Evolutionary conservation across 2,329 filamentous ascomycete species (phyloP), one percentile per base, ranked within the genome.

Genomic region (Exophiala mesophila): DNA sequence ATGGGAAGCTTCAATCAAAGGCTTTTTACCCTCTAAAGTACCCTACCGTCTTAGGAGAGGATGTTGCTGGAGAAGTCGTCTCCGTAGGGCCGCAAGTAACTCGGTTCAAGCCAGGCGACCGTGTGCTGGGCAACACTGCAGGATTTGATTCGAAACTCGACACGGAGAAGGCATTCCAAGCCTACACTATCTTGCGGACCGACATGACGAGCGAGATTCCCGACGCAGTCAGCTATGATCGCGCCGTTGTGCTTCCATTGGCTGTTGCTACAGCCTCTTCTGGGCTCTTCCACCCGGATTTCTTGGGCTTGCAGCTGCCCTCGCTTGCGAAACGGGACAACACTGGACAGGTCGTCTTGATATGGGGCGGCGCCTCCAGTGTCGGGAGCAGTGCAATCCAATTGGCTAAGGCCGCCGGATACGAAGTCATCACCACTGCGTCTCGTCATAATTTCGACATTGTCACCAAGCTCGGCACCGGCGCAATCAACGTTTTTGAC

Each of bases 11-110:
- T 18, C 61, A 66, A 28, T 57, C 52, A 31, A 28, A 26, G 1
- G 48, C 45, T 7, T 39, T 59, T 5, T 55, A 61, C 34, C 52
- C 55, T 6, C 41, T 60, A 17, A 47, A 56, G 12, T 67, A 66
- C 41, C 64, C 64, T 1, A 54, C 53, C 9, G 57, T 67, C 23
- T 52, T 67, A 23, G 71, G 70, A 8, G 55, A 50, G 7, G 70
- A 73, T 49, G 58, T 70, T 10, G 67, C 69, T 2, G 70, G 70
- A 9, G 64, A 69, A 50, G 61, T 73, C 2, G 52, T 67, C 17
- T 67, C 71, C 47, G 59, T 73, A 5, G 72, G 71, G 2, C 57
- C 63, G n/a, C 59, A 58, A 5, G 70, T 74, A 4, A 63, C 63
- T 5, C 61, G 68, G 7, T 65, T 71, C 50, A 59, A 65, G 40